Base-by-base conservation (phyloP, 495 filamentous ascomycete genomes). In the Chaetomidium leptoderma region DNA sequence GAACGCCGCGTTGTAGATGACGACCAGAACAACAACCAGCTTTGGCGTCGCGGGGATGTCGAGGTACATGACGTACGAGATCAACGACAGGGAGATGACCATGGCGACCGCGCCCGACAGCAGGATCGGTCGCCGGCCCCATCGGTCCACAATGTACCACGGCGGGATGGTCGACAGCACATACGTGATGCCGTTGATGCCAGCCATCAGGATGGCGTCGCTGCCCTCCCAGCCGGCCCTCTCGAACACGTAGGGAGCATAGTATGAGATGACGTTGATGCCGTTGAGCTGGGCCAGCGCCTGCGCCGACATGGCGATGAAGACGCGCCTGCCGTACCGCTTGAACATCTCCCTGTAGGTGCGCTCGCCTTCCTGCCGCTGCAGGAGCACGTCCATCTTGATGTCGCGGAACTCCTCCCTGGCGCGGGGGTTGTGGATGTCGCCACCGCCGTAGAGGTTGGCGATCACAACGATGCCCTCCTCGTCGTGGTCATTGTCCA, bases 261-360 rank as follows among this genome's bases (percentile, higher is more conserved):
- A 98, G 76, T 98, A 98, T 17, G 93, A 97, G 53, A 98, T 98
- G 62, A 98, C 95, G 74, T 98, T 98, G 73, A 98, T 98, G 44
- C 93, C 93, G 74, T 97, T 98, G 23, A 97, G 81, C 70, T 98
- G 93, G 17, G 93, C 95, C 52, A 98, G 81, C 2, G 88, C 89
- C 67, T 98, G 93, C 6, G 93, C 93, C 8, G 93, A 97, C 95
- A 98, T 98, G 71, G 93, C 93, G 73, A 98, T 97, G 66, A 97
- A 87, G 60, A 98, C 91, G 36, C 93, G 90, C 60, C 86, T 92
- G 64, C 80, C 80, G 75, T 98, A 98, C 39, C 93, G 85, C 54
- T 78, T 85, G 78, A 97, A 98, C 93, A 98, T 98, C 61, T 98
- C 95, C 10, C 71, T 61, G 67, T 97, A 98, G 0, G 90, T 86